A percentile compares a stretch with the other conserved stretches of the same genome.
Evolutionary conservation across 192 early-diverging fungal species (phyloP).

Genomic region (Coemansia sp.): DNA sequence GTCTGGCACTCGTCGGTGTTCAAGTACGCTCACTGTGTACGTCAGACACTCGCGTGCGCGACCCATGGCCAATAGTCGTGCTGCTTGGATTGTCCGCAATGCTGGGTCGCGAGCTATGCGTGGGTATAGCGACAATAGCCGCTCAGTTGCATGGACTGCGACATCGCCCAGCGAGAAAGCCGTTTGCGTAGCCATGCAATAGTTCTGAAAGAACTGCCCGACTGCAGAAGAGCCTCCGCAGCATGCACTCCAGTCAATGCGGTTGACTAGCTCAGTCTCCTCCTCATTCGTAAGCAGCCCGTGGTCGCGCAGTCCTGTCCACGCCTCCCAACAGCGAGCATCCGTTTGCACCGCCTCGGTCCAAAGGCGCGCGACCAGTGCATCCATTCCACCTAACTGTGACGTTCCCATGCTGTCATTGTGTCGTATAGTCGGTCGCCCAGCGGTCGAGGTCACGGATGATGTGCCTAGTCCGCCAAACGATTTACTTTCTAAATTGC

Average conservation of each 20-base stretch:
- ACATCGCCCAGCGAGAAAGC: constrained; percentile 20
- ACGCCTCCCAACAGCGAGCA: constrained; percentile 55
- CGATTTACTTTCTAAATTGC: not conserved
- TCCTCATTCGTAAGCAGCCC: constrained; percentile 41
- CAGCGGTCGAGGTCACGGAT: not conserved
- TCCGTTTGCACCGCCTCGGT: constrained; percentile 26
- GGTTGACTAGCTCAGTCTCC: constrained; percentile 22
- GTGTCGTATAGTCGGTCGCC: constrained; percentile 4
- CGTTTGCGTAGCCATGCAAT: constrained; percentile 46
- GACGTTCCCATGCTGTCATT: constrained; percentile 1
- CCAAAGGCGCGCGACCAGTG: constrained; percentile 36
- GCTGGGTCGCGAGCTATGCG: constrained; percentile 24
- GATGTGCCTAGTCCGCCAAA: not conserved
- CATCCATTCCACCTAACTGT: constrained; percentile 28
- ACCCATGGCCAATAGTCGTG: constrained; percentile 41
- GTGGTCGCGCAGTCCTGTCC: constrained; percentile 47
- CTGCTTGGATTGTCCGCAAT: constrained; percentile 46
- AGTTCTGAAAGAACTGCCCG: constrained; percentile 37
- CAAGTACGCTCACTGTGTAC: constrained; percentile 34
- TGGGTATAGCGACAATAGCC: constrained; percentile 22
- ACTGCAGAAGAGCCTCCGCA: constrained; percentile 26
- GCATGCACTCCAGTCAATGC: constrained; percentile 32
- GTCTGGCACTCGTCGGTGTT: constrained; percentile 38
- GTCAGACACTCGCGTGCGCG: constrained; percentile 25
- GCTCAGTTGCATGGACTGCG: constrained; percentile 20